These are phyloP conservation scores for Leishmania tarentolae DNA, from an alignment of 208 protist genomes.

Conservation along the genomic window DNA sequence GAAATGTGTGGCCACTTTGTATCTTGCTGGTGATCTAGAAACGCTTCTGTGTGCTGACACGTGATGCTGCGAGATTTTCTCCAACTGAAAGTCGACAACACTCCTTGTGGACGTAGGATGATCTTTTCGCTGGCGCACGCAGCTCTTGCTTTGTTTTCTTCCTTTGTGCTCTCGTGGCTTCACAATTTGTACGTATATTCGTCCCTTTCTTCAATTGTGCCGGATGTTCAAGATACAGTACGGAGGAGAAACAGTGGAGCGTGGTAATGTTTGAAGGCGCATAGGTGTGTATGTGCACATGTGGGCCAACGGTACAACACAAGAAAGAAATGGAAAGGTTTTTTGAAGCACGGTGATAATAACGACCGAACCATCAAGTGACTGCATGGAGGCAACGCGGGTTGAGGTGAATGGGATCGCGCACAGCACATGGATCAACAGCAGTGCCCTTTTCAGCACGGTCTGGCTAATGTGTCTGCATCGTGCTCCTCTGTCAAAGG, in stretches of 20 bases:
- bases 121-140: not conserved
- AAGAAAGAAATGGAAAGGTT: not conserved
- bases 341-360: not conserved
- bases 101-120: not conserved
- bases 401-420: not conserved
- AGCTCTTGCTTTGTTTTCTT: not conserved
- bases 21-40: not conserved
- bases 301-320: not conserved
- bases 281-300: not conserved
- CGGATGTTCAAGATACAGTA: not conserved
- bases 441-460: not conserved
- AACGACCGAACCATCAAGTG: not conserved
- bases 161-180: not conserved
- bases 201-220: too few species aligned
- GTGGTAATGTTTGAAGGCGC: not conserved
- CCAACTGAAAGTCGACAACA: not conserved
- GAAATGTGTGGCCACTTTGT: too few species aligned
- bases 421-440: not conserved
- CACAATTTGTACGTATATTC: too few species aligned
- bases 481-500: not conserved
- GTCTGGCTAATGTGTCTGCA: not conserved
- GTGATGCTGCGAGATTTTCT: not conserved
- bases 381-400: too few species aligned
- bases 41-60: not conserved
- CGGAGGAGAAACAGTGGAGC: not conserved